phyloP scores from a whole-genome alignment of 176 grass and related monocot genomes.

The Thinopyrum elongatum region DNA sequence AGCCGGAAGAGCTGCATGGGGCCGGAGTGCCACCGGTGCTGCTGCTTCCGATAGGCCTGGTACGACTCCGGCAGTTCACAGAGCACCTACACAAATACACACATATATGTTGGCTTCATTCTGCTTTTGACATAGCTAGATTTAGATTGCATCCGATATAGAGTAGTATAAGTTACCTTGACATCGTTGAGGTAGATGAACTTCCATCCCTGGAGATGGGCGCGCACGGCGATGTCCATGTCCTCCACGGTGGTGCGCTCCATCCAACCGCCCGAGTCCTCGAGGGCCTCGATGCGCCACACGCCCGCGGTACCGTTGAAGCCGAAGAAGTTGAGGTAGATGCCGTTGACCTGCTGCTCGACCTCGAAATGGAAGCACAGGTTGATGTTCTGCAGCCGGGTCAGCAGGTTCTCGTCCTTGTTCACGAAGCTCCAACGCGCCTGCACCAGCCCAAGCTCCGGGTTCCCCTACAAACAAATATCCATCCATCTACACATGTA shows the following conservation, averaged over 20 bases:
- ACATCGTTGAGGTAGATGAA: conserved; percentile 98
- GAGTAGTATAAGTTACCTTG: conserved; percentile 41
- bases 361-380: conserved; percentile 99
- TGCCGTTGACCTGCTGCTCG: conserved; percentile 97
- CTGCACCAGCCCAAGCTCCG: conserved; percentile 83
- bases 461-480: conserved; percentile 49
- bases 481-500: background rate
- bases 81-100: conserved; percentile 44
- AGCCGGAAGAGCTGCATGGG: conserved; percentile 97
- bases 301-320: conserved; percentile 98
- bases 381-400: conserved; percentile 97
- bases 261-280: conserved; percentile 94
- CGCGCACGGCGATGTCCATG: conserved; percentile 98
- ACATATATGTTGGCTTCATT: background rate
- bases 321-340: conserved; percentile 96
- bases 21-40: conserved; percentile 98
- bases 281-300: conserved; percentile 92
- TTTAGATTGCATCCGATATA: no score
- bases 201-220: conserved; percentile 91
- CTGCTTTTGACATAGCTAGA: background rate
- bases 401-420: conserved; percentile 93
- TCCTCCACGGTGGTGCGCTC: conserved; percentile 99
- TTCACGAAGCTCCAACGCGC: conserved; percentile 96
- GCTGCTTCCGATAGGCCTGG: conserved; percentile 90
- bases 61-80: conserved; percentile 95